These are phyloP conservation scores for Geotrichum phurueaensis DNA, from an alignment of 1,139 yeast genomes.

Conservation along the genomic window DNA sequence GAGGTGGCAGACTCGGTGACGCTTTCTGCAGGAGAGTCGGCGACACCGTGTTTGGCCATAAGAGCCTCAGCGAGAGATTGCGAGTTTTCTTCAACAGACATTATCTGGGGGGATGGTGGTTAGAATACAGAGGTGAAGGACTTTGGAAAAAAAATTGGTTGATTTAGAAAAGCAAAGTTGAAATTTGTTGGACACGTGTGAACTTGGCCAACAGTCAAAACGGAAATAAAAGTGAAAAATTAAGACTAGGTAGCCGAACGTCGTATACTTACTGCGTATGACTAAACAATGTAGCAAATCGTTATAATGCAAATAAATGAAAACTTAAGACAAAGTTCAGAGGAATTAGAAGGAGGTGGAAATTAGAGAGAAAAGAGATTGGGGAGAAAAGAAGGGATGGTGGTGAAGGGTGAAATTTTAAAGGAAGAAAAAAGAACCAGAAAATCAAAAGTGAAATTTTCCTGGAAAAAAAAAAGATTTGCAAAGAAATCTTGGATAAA, in stretches of 20 bases:
- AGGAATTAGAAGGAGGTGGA: background rate
- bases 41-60: constrained; percentile 28
- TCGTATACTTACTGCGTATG: background rate
- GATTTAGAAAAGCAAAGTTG: background rate
- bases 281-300: background rate
- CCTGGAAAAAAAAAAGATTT: background rate
- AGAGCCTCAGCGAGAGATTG: constrained; percentile 28
- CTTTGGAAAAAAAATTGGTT: background rate
- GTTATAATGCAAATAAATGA: background rate
- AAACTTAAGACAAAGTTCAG: background rate
- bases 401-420: constrained; percentile 2
- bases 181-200: background rate
- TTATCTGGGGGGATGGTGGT: background rate
- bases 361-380: constrained; percentile 1
- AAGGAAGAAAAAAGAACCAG: background rate
- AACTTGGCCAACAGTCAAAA: background rate
- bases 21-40: constrained; percentile 3
- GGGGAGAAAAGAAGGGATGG: background rate
- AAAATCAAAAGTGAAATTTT: background rate
- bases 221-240: background rate
- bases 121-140: background rate
- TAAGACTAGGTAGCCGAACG: background rate
- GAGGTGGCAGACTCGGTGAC: constrained; percentile 1
- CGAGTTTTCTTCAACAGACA: constrained; percentile 16
- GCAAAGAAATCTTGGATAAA: too few relatives aligned